Base-by-base conservation (phyloP, 2,329 filamentous ascomycete species). In the Neopestalotiopsis sp. region DNA sequence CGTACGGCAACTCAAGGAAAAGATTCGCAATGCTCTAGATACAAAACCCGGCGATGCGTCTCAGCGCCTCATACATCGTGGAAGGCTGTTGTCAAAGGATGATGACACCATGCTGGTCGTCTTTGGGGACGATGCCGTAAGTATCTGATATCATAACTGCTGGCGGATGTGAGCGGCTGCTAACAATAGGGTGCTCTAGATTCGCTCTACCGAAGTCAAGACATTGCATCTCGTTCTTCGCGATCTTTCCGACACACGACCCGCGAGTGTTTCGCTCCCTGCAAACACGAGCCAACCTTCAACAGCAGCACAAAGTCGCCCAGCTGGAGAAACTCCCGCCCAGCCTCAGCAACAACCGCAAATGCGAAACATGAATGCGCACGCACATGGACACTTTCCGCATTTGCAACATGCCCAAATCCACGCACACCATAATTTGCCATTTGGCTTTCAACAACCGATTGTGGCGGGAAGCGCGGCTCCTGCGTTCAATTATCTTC, bases 31-130 rank as follows among this genome's bases (percentile, higher is more conserved):
- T 73, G 75, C 77, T 3, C 75, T 90, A 57, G 78, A 82, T 30
- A 76, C 84, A 59, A 85, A 83, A 65, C 88, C 88, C 3, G 73
- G 82, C 17, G 83, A 89, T 69, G 84, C 88, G 42, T 82, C 85
- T 42, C 88, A 91, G 75, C 83, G 89, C 57, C 78, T 91, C 69
- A 91, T 91, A 49, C 85, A 91, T 73, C 83, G 86, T 57, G 89
- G 89, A 1, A 85, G 88, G 45, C 82, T 89, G 61, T 79, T 91
- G 62, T 76, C 81, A 38, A 84, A 84, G 64, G 88, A 90, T 49
- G 78, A 80, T 12, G 87, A 89, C 68, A 89, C 85, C 17, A 80
- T 91, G 79, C 75, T 84, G 30, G 84, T 88, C 49, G 78, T 91
- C 3, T 88, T 91, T 74, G 88, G 89, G 3, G 80, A 84, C 68